A percentile compares a stretch with the other conserved stretches of the same genome.
These are phyloP conservation scores for Ophiostoma fasciatum DNA, from an alignment of 2,329 filamentous ascomycete genomes.

Conservation along the genomic window DNA sequence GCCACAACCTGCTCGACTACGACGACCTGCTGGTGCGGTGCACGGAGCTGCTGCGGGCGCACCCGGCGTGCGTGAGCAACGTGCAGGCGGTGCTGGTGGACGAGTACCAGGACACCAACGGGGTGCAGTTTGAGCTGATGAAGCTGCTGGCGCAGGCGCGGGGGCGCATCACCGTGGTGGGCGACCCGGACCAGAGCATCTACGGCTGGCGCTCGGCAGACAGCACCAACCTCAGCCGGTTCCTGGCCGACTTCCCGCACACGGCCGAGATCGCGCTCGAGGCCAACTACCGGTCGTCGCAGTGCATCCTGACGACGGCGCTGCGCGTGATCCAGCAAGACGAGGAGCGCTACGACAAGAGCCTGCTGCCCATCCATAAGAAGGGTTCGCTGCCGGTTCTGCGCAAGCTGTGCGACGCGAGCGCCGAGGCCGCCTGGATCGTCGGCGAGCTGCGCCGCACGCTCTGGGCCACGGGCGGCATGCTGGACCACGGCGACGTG, in stretches of 20 bases:
- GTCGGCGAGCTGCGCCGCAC: slow-evolving; percentile 66
- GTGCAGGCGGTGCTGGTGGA: slow-evolving; percentile 87
- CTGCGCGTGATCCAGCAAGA: slow-evolving; percentile 87
- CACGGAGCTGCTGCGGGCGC: slow-evolving; percentile 56
- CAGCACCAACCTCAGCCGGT: slow-evolving; percentile 68
- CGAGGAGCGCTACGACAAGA: slow-evolving; percentile 62
- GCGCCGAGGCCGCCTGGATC: slow-evolving; percentile 74
- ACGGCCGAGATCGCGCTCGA: slow-evolving; percentile 76
- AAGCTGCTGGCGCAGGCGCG: slow-evolving; percentile 60
- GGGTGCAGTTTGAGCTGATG: slow-evolving; percentile 92
- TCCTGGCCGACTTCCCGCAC: slow-evolving; percentile 61
- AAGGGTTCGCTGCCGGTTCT: slow-evolving; percentile 70
- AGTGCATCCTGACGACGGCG: slow-evolving; percentile 65
- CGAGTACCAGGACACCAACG: slow-evolving; percentile 95
- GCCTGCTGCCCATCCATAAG: slow-evolving; percentile 63
- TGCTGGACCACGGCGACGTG: slow-evolving; percentile 63
- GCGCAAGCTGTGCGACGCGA: slow-evolving; percentile 53
- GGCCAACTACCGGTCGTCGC: slow-evolving; percentile 89
- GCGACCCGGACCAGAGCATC: slow-evolving; percentile 94
- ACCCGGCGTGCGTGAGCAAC: slow-evolving; percentile 73
- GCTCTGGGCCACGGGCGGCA: slow-evolving; percentile 53
- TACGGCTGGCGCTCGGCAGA: slow-evolving; percentile 93
- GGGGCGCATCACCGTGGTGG: slow-evolving; percentile 80
- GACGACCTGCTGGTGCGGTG: slow-evolving; percentile 82
- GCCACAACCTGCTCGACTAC: slow-evolving; percentile 79